Evolutionary conservation across 164 flowering plant species (phyloP), one percentile per base, ranked within the genome.

Genomic region (Platanus orientalis): DNA sequence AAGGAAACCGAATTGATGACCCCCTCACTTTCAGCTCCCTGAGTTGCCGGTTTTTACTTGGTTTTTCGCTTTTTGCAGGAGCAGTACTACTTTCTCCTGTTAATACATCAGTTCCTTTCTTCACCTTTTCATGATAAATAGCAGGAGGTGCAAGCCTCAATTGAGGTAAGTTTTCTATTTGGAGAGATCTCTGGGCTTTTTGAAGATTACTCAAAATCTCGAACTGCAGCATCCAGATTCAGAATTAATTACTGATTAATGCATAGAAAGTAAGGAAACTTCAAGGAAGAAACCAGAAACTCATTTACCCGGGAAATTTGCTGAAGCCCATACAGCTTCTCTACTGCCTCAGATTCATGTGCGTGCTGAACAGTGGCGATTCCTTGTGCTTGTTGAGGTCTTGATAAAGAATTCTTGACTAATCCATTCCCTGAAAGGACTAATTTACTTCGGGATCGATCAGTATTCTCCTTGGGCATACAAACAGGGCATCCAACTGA

Each of bases 141-240:
- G 94, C 87, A 7, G 99, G 99, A 19, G 99, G 99, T 24, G 97
- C 84, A 70, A 94, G 97, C 81, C 84, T 85, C 76, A 94, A 63
- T 58, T 64, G 96, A 62, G 96, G 96, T 64, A 83, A 24, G 69
- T 74, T 81, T 60, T 88, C 99, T 19, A 82, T 61, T 34, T 83
- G 90, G 17, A 81, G 73, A 64, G 71, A 26, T 67, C 71, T 78
- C 59, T 81, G 75, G 60, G 80, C 77, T 63, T 80, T 88, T 65
- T 83, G 83, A 71, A 94, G 91, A 71, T 72, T 85, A 44, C 51
- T 67, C 75, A 94, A 78, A 27, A 94, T 83, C 51, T 92, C 97
- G 80, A 81, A 94, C 99, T 94, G 94, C 81, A 83, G 34, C 54
- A 69, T 54, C 62, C 62, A 75, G 50, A 21, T 29, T n/a, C 39